Evolutionary conservation across 495 filamentous ascomycete species (phyloP).

Genomic region (Delitschia confertaspora): DNA sequence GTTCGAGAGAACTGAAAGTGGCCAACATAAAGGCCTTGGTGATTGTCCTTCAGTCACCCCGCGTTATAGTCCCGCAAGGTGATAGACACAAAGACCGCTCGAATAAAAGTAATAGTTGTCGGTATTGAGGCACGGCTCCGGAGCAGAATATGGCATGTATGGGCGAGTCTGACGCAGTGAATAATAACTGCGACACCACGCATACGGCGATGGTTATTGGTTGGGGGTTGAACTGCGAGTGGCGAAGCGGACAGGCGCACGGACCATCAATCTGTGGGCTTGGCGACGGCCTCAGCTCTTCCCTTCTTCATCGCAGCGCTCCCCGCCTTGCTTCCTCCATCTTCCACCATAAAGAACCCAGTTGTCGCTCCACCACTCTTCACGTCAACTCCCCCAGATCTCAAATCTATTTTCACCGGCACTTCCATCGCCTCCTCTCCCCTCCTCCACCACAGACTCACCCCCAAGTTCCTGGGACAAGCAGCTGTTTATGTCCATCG

Average conservation of each 20-base stretch:
- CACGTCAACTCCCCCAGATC: conserved; percentile 3
- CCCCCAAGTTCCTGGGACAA: conserved; percentile 19
- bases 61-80: too few species aligned
- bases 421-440: conserved; percentile 12
- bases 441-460: conserved; percentile 16
- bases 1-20: too few species aligned
- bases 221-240: too few species aligned
- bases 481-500: conserved; percentile 89
- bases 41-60: too few species aligned
- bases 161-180: too few species aligned
- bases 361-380: not conserved
- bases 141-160: too few species aligned
- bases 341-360: conserved; percentile 6
- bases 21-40: too few species aligned
- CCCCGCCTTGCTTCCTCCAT: conserved; percentile 3
- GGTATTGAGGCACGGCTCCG: too few species aligned
- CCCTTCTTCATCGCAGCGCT: conserved; percentile 1
- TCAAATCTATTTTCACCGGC: conserved; percentile 8
- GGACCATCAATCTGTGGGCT: not conserved
- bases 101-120: too few species aligned
- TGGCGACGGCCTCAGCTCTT: not conserved
- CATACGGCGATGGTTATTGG: too few species aligned
- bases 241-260: not conserved
- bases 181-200: too few species aligned
- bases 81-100: too few species aligned